Conservation (phyloP, 495 filamentous ascomycete genomes). For the Parathielavia appendiculata region DNA sequence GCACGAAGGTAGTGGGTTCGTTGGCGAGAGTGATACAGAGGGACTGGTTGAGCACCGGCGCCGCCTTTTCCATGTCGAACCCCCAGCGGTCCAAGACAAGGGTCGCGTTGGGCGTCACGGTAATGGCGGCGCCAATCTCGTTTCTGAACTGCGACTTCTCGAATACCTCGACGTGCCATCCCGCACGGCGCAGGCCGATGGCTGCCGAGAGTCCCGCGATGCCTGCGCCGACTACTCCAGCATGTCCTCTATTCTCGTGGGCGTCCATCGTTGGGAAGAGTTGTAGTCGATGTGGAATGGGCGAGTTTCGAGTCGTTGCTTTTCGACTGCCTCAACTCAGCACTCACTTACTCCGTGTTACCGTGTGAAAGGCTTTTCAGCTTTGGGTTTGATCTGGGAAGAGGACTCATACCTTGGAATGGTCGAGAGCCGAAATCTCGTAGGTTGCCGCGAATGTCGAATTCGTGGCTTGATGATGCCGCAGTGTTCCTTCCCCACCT, state of each 20-base stretch:
- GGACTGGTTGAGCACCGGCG: slow-evolving; percentile 31
- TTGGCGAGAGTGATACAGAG: slow-evolving; percentile 28
- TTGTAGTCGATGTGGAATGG: too few relatives aligned
- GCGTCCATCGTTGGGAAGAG: too few relatives aligned
- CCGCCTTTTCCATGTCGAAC: slow-evolving; percentile 36
- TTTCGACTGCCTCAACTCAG: too few relatives aligned
- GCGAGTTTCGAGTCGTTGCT: too few relatives aligned
- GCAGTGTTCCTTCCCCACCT: too few relatives aligned
- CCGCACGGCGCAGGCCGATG: slow-evolving; percentile 45
- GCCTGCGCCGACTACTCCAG: slow-evolving; percentile 40
- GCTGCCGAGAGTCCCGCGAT: slow-evolving; percentile 36
- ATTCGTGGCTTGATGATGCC: too few relatives aligned
- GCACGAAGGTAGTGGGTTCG: slow-evolving; percentile 25
- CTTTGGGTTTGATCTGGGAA: too few relatives aligned
- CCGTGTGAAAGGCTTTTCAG: too few relatives aligned
- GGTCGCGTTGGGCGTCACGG: slow-evolving; percentile 47
- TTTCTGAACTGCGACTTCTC: slow-evolving; percentile 50
- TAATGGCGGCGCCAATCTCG: slow-evolving; percentile 53
- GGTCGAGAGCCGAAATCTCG: too few relatives aligned
- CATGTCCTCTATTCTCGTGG: not conserved
- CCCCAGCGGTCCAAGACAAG: slow-evolving; percentile 45
- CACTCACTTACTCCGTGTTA: too few relatives aligned
- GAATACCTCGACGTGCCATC: slow-evolving; percentile 47
- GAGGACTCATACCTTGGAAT: too few relatives aligned
- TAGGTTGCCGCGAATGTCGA: too few relatives aligned